phyloP scores from a whole-genome alignment of 1,284 basidiomycete genomes.

The Sanguinoderma infundibulare region DNA sequence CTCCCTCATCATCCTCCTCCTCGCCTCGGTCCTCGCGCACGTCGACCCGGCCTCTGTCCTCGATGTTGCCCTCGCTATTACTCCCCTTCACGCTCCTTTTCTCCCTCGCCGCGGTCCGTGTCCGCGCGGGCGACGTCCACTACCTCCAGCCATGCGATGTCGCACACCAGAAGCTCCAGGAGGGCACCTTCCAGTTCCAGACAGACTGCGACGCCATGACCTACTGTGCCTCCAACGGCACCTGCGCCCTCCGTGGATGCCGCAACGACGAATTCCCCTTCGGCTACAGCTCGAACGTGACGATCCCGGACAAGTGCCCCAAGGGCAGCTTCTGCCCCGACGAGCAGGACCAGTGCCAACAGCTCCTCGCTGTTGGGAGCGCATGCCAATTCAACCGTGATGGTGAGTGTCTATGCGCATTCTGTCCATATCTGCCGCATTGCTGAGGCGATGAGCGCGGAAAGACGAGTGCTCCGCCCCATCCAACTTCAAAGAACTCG shows the following conservation, averaged over 20 bases:
- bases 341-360: constrained; percentile 75
- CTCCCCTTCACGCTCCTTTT: constrained; percentile 47
- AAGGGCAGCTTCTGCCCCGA: constrained; percentile 81
- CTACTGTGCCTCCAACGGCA: constrained; percentile 63
- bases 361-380: constrained; percentile 62
- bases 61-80: constrained; percentile 33
- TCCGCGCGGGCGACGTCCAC: constrained; percentile 46
- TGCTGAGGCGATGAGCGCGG: background rate
- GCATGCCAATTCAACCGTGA: constrained; percentile 88
- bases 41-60: background rate
- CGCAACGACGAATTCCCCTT: constrained; percentile 79
- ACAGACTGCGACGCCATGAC: constrained; percentile 75
- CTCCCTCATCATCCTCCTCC: background rate
- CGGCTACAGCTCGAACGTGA: constrained; percentile 52
- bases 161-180: constrained; percentile 67
- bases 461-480: constrained; percentile 79
- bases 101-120: constrained; percentile 35
- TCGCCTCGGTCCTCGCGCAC: background rate
- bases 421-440: background rate
- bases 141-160: constrained; percentile 55
- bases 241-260: constrained; percentile 72
- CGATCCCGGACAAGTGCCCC: constrained; percentile 66
- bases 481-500: constrained; percentile 64
- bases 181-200: constrained; percentile 77
- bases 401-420: constrained; percentile 49